Evolutionary conservation across 441 rosid genomes (phyloP).

Genomic region (Croton setiger): DNA sequence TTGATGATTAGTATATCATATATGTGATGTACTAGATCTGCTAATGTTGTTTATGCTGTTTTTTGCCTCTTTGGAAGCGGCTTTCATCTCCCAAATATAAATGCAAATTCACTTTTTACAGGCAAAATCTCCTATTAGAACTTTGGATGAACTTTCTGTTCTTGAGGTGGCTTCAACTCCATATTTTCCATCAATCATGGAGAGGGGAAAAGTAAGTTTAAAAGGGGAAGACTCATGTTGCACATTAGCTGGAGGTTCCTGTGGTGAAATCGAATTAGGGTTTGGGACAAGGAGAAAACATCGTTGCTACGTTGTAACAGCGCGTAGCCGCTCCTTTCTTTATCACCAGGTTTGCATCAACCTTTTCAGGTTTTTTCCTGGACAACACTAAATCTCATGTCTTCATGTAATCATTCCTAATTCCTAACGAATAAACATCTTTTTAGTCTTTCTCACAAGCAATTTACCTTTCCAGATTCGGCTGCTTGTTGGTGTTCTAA

Average conservation of each 20-base stretch:
- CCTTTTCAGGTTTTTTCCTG: slow-evolving; percentile 1
- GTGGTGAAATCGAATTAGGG: slow-evolving; percentile 32
- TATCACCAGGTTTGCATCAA: slow-evolving; percentile 72
- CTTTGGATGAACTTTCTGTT: slow-evolving; percentile 73
- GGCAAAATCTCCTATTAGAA: slow-evolving; percentile 85
- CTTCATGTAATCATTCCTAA: no score
- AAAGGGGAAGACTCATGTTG: slow-evolving; percentile 33
- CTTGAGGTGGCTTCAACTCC: slow-evolving; percentile 63
- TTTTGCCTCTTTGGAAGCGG: neutral
- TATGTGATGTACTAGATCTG: neutral
- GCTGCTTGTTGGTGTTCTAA: slow-evolving; percentile 79
- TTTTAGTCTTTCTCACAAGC: neutral
- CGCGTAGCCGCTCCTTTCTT: slow-evolving; percentile 77
- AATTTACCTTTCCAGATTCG: slow-evolving; percentile 57
- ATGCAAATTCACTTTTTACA: slow-evolving; percentile 23
- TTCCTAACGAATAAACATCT: neutral
- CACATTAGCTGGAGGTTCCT: slow-evolving; percentile 16
- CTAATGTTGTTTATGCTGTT: neutral
- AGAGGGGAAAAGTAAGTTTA: slow-evolving; percentile 35
- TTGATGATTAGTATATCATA: neutral
- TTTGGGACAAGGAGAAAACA: slow-evolving; percentile 66
- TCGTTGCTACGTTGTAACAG: slow-evolving; percentile 61
- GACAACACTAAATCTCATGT: neutral
- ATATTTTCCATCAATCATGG: slow-evolving; percentile 59
- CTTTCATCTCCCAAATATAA: neutral